phyloP scores from a whole-genome alignment of 345 rosid genomes.

The Lagerstroemia speciosa region DNA sequence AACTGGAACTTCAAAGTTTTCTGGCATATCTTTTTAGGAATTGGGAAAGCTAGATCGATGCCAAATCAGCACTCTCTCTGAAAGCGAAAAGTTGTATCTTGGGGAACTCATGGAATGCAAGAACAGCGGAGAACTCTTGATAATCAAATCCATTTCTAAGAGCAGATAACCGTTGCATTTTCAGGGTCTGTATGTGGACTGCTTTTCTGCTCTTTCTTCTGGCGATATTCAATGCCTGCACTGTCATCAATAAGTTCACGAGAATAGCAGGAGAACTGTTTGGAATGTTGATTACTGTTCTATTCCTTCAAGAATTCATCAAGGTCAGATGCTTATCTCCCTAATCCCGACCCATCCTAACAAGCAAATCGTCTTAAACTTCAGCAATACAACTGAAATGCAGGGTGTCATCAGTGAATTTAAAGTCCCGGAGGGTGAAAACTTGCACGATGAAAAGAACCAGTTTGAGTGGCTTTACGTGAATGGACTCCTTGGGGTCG shows the following conservation, averaged over 20 bases:
- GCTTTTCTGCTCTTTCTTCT: conserved; percentile 25
- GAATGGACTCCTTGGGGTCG: conserved; percentile 32
- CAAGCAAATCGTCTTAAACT: background rate
- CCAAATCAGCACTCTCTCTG: too few relatives aligned
- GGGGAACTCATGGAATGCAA: too few relatives aligned
- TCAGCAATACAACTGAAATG: background rate
- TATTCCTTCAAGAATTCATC: conserved; percentile 28
- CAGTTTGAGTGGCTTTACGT: conserved; percentile 27
- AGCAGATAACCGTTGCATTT: background rate
- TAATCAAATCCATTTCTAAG: background rate
- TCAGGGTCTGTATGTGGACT: conserved; percentile 36
- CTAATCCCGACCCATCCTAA: background rate
- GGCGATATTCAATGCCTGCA: conserved; percentile 30
- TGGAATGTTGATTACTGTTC: conserved; percentile 33
- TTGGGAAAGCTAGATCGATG: too few relatives aligned
- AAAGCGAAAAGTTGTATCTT: too few relatives aligned
- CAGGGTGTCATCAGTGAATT: conserved; percentile 36
- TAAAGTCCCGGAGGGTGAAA: conserved; percentile 11
- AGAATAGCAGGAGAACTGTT: conserved; percentile 35
- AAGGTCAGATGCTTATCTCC: conserved; percentile 15
- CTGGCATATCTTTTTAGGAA: too few relatives aligned
- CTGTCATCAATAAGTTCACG: conserved; percentile 24
- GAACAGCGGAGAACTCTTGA: background rate
- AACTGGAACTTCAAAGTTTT: background rate
- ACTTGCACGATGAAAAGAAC: conserved; percentile 5